A percentile compares a stretch with the other conserved stretches of the same genome.
phyloP scores from a whole-genome alignment of 768 basidiomycete species.

The Boletus subparvulus region DNA sequence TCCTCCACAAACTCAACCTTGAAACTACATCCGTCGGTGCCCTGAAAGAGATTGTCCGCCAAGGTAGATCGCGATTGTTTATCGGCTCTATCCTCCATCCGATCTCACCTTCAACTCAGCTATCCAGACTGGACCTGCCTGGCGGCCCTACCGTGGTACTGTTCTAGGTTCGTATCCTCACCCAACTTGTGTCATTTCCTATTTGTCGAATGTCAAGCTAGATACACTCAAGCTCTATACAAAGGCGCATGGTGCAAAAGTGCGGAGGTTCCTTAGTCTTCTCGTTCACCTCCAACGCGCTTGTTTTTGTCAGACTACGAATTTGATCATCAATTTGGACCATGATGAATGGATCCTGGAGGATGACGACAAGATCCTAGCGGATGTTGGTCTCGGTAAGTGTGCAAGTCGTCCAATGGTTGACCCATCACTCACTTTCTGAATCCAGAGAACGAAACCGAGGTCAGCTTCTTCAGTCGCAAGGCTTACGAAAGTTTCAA shows the following conservation, averaged over 20 bases:
- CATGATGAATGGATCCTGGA: constrained; percentile 90
- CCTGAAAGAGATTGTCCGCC: constrained; percentile 68
- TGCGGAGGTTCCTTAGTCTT: constrained; percentile 22
- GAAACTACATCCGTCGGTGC: constrained; percentile 72
- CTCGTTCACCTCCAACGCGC: not conserved
- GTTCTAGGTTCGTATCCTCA: constrained; percentile 54
- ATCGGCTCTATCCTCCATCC: not conserved
- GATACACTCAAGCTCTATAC: constrained; percentile 96
- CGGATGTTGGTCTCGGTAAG: constrained; percentile 74
- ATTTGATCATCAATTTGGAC: constrained; percentile 97
- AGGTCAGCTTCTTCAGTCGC: constrained; percentile 88
- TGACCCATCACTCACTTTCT: not conserved
- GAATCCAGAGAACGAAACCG: constrained; percentile 85
- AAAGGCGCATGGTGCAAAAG: constrained; percentile 94
- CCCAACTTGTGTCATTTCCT: not conserved
- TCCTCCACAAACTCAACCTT: constrained; percentile 81
- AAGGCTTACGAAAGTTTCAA: constrained; percentile 80
- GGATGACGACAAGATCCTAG: constrained; percentile 64
- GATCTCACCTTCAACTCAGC: constrained; percentile 42
- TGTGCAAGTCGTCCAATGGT: constrained; percentile 5
- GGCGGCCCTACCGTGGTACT: constrained; percentile 84
- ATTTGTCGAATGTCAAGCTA: constrained; percentile 31
- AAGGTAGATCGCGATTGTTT: constrained; percentile 47
- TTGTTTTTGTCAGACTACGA: constrained; percentile 67
- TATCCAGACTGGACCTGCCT: constrained; percentile 70